Evolutionary conservation across 331 rosid species (phyloP).

Genomic region (Malus hybrid): DNA sequence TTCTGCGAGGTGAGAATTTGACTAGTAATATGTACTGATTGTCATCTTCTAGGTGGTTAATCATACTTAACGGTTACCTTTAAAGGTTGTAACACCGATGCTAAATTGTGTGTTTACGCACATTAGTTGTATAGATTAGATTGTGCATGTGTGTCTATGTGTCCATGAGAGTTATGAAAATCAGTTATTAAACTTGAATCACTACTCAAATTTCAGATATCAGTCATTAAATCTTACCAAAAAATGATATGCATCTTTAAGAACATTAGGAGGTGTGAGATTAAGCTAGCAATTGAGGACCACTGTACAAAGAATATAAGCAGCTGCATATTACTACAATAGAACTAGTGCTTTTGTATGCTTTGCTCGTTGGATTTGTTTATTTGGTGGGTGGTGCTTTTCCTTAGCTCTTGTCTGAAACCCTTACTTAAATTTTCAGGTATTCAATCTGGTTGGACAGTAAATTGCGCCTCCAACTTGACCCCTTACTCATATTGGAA

Average conservation of each 20-base stretch:
- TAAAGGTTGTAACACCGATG: neutral
- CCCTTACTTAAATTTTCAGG: slow-evolving; percentile 29
- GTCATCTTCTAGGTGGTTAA: neutral
- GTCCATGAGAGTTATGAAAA: neutral
- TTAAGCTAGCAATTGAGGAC: neutral
- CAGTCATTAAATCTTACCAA: neutral
- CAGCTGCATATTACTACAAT: too few species aligned
- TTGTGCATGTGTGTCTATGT: neutral
- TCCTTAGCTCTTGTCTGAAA: neutral
- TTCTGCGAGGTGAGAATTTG: slow-evolving; percentile 68
- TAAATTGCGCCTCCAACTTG: slow-evolving; percentile 84
- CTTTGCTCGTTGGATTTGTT: neutral
- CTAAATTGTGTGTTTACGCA: neutral
- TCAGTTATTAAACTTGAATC: neutral
- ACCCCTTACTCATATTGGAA: slow-evolving; percentile 81
- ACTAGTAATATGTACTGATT: neutral
- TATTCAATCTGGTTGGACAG: slow-evolving; percentile 97
- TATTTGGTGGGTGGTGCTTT: neutral
- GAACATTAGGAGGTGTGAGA: neutral
- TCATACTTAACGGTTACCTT: neutral
- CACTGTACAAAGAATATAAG: neutral
- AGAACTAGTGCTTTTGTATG: neutral
- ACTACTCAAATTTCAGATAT: neutral
- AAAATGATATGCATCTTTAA: neutral
- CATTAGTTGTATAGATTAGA: neutral